Conservation (phyloP, 495 filamentous ascomycete genomes). For the Penicillium riverlandense region DNA sequence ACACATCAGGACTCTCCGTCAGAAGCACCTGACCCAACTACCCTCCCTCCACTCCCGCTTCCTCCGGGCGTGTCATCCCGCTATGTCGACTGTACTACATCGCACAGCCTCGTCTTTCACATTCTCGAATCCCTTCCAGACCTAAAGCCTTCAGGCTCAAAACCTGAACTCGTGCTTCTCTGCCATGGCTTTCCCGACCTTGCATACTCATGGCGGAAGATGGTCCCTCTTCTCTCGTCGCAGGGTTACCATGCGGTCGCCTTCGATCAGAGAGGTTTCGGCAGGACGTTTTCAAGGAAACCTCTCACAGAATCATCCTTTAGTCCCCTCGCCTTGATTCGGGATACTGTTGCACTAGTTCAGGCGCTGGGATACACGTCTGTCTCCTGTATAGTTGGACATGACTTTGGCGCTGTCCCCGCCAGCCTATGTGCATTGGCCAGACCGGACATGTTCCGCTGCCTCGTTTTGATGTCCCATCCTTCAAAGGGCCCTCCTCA, state of each 20-base stretch:
- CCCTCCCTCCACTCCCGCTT: too few species aligned
- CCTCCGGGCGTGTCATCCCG: too few species aligned
- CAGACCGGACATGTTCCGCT: constrained; percentile 57
- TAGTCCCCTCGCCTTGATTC: constrained; percentile 50
- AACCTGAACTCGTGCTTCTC: too few species aligned
- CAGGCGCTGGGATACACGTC: constrained; percentile 51
- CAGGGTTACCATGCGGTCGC: constrained; percentile 58
- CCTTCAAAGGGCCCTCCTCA: constrained; percentile 45
- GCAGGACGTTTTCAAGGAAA: constrained; percentile 58
- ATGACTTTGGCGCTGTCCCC: constrained; percentile 58
- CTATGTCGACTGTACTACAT: too few species aligned
- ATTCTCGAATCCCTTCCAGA: too few species aligned
- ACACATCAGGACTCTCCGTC: too few species aligned
- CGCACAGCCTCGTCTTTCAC: too few species aligned
- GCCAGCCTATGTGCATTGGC: constrained; percentile 53
- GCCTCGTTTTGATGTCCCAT: constrained; percentile 47
- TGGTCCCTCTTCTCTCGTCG: constrained; percentile 47
- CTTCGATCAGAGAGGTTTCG: constrained; percentile 63
- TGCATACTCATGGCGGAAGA: constrained; percentile 61
- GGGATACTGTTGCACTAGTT: constrained; percentile 55
- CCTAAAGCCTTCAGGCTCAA: too few species aligned
- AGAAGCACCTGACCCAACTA: too few species aligned
- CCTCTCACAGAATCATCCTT: constrained; percentile 44
- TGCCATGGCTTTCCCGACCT: constrained; percentile 42
- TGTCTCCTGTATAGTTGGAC: constrained; percentile 55